Base-by-base conservation (phyloP, 2,329 filamentous ascomycete species). In the Penicillium aurantiogriseum region DNA sequence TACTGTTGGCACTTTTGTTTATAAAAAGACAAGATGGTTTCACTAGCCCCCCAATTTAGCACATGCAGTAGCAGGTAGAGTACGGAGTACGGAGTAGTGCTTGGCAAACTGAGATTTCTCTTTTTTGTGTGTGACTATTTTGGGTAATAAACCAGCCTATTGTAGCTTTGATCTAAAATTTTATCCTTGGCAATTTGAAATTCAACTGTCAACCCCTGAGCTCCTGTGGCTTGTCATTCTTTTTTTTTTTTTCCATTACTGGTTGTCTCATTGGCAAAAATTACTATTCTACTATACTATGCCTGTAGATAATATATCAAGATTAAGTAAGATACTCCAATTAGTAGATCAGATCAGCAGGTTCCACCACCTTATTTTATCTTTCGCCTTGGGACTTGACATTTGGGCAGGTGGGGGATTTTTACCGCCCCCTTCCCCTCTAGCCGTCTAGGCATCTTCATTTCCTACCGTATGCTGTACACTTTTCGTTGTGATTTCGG, bases 351-450 rank as follows among this genome's bases (percentile, higher is more conserved):
- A 56, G 61, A 63, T 66, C 57, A 59, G 21, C 60, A 51, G 58
- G 60, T 56, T 61, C 62, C 63, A 65, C 63, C 60, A 61, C 54
- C 58, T 61, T 63, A 65, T 49, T 56, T 33, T 33, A 13, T 33
- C 31, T 33, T 33, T 33, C 31, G 5, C 31, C 31, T 15, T 15
- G 11, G 31, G 11, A 3, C 11, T 33, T 33, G 31, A 33, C 29
- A 29, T 4, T 10, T 31, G 29, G 29, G 8, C 11, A 15, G 31
- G 31, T 31, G 31, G 31, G 31, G 29, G 31, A 2, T 33, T 5
- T 33, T 33, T 33, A 13, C 33, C 33, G 31, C 15, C 33, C 13
- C 33, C 15, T 2, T 35, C 31, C 31, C 31, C 31, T 17, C 15
- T 8, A 25, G 15, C 11, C n/a, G 23, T 35, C 53, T 38, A 57